A percentile compares a stretch with the other conserved stretches of the same genome.
These are phyloP conservation scores for Fusarium domesticum DNA, from an alignment of 2,329 filamentous ascomycete species.

Conservation along the genomic window DNA sequence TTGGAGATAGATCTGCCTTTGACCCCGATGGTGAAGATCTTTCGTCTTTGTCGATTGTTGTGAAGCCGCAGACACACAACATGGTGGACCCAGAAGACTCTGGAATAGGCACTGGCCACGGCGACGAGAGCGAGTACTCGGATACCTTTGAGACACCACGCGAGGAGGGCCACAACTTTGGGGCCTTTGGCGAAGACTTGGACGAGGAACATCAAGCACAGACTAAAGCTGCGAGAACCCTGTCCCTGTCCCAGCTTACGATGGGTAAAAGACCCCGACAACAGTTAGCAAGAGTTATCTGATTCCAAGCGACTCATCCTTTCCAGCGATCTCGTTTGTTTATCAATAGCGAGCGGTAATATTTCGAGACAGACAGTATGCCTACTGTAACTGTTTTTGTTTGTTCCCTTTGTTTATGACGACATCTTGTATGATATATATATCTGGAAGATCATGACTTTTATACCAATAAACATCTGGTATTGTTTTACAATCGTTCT, in stretches of 20 bases:
- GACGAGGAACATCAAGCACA: constrained; percentile 39
- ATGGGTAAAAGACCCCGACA: constrained; percentile 33
- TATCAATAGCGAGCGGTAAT: background rate
- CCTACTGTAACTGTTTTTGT: background rate
- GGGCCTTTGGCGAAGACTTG: constrained; percentile 43
- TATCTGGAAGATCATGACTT: constrained; percentile 13
- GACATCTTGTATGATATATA: constrained; percentile 14
- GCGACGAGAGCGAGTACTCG: constrained; percentile 43
- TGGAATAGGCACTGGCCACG: constrained; percentile 35
- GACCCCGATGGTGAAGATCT: constrained; percentile 42
- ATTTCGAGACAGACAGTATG: background rate
- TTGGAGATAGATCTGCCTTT: constrained; percentile 40
- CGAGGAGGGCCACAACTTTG: constrained; percentile 44
- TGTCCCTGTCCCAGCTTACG: constrained; percentile 62
- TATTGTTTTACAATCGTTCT: background rate
- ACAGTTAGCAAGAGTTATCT: constrained; percentile 26
- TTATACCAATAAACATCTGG: constrained; percentile 7
- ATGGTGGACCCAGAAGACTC: constrained; percentile 36
- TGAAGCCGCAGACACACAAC: constrained; percentile 16
- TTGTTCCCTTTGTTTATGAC: background rate
- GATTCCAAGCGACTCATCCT: no score
- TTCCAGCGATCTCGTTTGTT: no score
- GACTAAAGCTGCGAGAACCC: constrained; percentile 58
- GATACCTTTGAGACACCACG: constrained; percentile 52
- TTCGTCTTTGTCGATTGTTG: constrained; percentile 13